A percentile compares a stretch with the other conserved stretches of the same genome.
These are phyloP conservation scores for Citrus trifoliata DNA, from an alignment of 345 rosid genomes.

Conservation along the genomic window DNA sequence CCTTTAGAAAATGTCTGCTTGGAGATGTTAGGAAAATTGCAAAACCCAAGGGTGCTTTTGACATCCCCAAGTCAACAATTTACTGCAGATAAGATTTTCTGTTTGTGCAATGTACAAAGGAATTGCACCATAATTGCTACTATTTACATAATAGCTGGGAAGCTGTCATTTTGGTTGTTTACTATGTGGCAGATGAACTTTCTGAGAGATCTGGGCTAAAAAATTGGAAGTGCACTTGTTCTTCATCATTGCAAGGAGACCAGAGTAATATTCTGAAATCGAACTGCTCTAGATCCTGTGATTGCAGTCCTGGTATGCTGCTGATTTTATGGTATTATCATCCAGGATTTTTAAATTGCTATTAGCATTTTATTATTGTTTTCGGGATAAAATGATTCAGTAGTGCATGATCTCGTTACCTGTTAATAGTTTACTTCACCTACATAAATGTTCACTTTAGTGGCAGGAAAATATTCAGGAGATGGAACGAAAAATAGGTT, in stretches of 20 bases:
- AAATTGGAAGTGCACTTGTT: slow-evolving; percentile 76
- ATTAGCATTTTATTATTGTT: neutral
- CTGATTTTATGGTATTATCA: slow-evolving; percentile 5
- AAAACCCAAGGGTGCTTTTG: neutral
- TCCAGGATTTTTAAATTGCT: neutral
- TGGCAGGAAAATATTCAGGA: neutral
- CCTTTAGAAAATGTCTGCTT: neutral
- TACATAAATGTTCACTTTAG: neutral
- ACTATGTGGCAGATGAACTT: slow-evolving; percentile 41
- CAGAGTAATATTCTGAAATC: slow-evolving; percentile 42
- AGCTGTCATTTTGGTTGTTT: slow-evolving; percentile 7
- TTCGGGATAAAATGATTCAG: neutral
- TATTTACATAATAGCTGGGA: neutral
- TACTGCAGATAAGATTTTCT: neutral
- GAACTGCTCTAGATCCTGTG: slow-evolving; percentile 80
- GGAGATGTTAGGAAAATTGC: neutral
- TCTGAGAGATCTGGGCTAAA: slow-evolving; percentile 37
- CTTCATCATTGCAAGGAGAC: slow-evolving; percentile 38
- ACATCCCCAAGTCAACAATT: neutral
- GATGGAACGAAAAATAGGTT: neutral
- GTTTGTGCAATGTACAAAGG: neutral
- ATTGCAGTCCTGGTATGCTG: slow-evolving; percentile 69
- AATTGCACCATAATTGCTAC: neutral
- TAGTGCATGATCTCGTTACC: neutral
- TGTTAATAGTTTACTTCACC: neutral